Evolutionary conservation across 768 basidiomycete species (phyloP).

Genomic region (Hemileccinum impolitum): DNA sequence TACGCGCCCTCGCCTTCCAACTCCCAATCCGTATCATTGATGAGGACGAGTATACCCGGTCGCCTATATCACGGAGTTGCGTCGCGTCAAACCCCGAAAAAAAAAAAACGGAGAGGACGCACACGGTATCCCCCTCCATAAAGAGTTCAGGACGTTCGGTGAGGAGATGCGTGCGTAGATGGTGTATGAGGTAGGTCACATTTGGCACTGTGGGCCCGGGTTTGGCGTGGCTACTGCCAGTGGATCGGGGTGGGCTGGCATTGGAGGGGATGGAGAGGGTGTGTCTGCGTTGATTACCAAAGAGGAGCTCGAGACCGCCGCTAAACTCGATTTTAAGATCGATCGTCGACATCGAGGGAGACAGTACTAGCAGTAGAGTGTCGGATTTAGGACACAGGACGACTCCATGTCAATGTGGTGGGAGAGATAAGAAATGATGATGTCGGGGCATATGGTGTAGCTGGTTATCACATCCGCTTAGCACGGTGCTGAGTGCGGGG

Average conservation of each 20-base stretch:
- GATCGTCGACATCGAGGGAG: constrained; percentile 23
- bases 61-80: constrained; percentile 53
- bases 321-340: constrained; percentile 70
- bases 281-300: constrained; percentile 66
- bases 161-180: constrained; percentile 74
- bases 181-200: constrained; percentile 72
- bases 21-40: constrained; percentile 98
- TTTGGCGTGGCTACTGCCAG: background rate
- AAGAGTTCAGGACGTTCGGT: constrained; percentile 88
- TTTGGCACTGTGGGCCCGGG: constrained; percentile 29
- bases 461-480: constrained; percentile 41
- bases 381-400: background rate
- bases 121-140: constrained; percentile 85
- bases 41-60: constrained; percentile 93
- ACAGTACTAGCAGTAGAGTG: too few species aligned
- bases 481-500: constrained; percentile 34
- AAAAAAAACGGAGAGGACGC: constrained; percentile 27
- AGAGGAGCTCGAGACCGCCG: constrained; percentile 85
- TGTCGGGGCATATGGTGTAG: constrained; percentile 37
- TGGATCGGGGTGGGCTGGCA: constrained; percentile 26
- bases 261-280: constrained; percentile 48
- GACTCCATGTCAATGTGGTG: background rate
- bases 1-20: constrained; percentile 93
- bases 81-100: background rate
- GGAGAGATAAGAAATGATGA: too few species aligned